Evolutionary conservation across 345 rosid species (phyloP).

Genomic region (Boechera stricta): DNA sequence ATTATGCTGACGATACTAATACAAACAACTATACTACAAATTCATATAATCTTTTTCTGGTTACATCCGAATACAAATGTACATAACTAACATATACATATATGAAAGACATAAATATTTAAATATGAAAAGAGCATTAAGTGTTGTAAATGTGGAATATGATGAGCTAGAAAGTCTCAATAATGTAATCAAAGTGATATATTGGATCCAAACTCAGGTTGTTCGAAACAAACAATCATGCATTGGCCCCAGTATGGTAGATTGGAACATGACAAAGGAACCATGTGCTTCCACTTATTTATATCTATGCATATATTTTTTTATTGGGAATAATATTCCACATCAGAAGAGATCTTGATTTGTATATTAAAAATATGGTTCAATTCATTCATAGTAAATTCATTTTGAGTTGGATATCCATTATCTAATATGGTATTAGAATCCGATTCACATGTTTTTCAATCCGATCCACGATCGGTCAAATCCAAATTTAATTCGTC

Average conservation of each 20-base stretch:
- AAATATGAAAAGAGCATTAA: conserved; percentile 1
- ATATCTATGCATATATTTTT: conserved; percentile 14
- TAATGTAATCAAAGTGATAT: conserved; percentile 23
- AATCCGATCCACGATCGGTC: too few species aligned
- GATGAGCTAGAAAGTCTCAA: conserved; percentile 29
- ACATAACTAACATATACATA: background rate
- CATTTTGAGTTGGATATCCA: too few species aligned
- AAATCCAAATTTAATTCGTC: too few species aligned
- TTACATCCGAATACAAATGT: background rate
- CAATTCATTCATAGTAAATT: too few species aligned
- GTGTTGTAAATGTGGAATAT: conserved; percentile 22
- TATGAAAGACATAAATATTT: background rate
- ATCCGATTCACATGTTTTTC: too few species aligned
- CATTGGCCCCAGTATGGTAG: conserved; percentile 21
- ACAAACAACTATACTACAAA: background rate
- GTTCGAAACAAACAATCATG: conserved; percentile 28
- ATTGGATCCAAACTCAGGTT: conserved; percentile 24
- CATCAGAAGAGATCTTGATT: too few species aligned
- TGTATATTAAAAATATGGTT: too few species aligned
- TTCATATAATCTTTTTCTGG: background rate
- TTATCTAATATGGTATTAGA: too few species aligned
- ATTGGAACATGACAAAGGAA: conserved; percentile 28
- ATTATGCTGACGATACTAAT: too few species aligned
- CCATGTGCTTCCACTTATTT: conserved; percentile 30
- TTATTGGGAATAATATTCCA: too few species aligned